Conservation (phyloP, 2,329 filamentous ascomycete species). For the Exophiala phaeomuriformis region DNA sequence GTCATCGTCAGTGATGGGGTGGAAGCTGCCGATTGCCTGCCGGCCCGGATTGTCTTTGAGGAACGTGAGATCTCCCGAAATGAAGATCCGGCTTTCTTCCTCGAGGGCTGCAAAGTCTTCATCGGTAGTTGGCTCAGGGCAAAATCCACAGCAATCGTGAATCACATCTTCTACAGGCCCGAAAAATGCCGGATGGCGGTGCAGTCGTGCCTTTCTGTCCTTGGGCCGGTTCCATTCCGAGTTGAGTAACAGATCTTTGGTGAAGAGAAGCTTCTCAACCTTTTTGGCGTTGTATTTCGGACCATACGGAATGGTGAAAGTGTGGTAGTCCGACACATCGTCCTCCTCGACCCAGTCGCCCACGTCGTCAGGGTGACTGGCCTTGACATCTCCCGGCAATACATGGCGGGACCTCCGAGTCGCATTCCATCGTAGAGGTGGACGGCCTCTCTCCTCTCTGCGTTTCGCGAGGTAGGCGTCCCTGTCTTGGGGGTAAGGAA, state of each 20-base stretch:
- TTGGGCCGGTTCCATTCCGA: slow-evolving; percentile 77
- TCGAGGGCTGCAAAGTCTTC: slow-evolving; percentile 66
- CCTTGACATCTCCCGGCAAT: slow-evolving; percentile 67
- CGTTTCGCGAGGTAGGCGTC: slow-evolving; percentile 65
- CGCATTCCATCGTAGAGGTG: slow-evolving; percentile 39
- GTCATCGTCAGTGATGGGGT: slow-evolving; percentile 71
- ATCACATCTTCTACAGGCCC: slow-evolving; percentile 67
- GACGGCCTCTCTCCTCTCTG: slow-evolving; percentile 64
- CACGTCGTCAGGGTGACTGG: slow-evolving; percentile 68
- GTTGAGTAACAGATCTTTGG: slow-evolving; percentile 64
- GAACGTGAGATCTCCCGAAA: slow-evolving; percentile 66
- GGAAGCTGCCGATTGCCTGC: slow-evolving; percentile 65
- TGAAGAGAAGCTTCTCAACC: slow-evolving; percentile 76
- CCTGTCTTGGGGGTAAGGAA: slow-evolving; percentile 61
- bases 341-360: slow-evolving; percentile 74
- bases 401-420: slow-evolving; percentile 33
- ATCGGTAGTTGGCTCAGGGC: slow-evolving; percentile 59
- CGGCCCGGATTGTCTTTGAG: slow-evolving; percentile 74
- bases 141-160: slow-evolving; percentile 73
- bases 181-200: slow-evolving; percentile 81
- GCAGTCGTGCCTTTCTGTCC: slow-evolving; percentile 67
- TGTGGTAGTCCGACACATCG: slow-evolving; percentile 72
- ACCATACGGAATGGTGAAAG: slow-evolving; percentile 47
- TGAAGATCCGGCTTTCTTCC: slow-evolving; percentile 66
- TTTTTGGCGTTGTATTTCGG: slow-evolving; percentile 37